phyloP scores from a whole-genome alignment of 108 stramenopile genomes.

The Cylindrotheca closterium region DNA sequence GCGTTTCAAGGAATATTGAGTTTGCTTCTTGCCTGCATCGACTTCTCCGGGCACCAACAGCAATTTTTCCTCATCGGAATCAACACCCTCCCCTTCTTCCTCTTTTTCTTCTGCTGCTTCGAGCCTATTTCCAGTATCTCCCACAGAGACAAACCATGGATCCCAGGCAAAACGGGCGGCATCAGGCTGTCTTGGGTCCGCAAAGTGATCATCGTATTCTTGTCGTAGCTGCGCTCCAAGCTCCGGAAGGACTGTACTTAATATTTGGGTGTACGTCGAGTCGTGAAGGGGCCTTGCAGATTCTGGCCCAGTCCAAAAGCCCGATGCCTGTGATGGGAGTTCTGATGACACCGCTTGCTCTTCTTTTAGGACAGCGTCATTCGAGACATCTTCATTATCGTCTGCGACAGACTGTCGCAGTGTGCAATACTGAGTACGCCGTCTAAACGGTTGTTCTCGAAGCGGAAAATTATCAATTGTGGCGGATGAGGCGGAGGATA shows the following conservation, averaged over 20 bases:
- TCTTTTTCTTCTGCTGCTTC: background rate
- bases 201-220: slow-evolving; percentile 29
- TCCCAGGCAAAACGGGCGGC: slow-evolving; percentile 32
- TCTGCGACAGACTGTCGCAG: no score
- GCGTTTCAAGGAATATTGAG: slow-evolving; percentile 40
- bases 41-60: slow-evolving; percentile 15
- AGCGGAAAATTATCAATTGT: no score
- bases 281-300: slow-evolving; percentile 7
- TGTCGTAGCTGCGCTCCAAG: slow-evolving; percentile 16
- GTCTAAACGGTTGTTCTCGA: no score
- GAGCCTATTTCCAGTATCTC: slow-evolving; percentile 13
- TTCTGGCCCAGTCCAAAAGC: no score
- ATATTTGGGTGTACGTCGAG: slow-evolving; percentile 27
- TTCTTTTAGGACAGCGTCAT: no score
- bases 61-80: background rate
- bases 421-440: no score
- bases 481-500: no score
- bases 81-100: background rate
- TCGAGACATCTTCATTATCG: no score
- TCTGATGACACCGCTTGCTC: no score
- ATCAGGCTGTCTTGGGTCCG: slow-evolving; percentile 39
- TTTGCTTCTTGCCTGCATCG: slow-evolving; percentile 13
- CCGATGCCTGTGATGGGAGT: no score
- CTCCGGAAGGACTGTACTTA: slow-evolving; percentile 4
- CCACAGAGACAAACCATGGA: slow-evolving; percentile 38